These are phyloP conservation scores for Cercophora scortea DNA, from an alignment of 495 filamentous ascomycete species.

Conservation along the genomic window DNA sequence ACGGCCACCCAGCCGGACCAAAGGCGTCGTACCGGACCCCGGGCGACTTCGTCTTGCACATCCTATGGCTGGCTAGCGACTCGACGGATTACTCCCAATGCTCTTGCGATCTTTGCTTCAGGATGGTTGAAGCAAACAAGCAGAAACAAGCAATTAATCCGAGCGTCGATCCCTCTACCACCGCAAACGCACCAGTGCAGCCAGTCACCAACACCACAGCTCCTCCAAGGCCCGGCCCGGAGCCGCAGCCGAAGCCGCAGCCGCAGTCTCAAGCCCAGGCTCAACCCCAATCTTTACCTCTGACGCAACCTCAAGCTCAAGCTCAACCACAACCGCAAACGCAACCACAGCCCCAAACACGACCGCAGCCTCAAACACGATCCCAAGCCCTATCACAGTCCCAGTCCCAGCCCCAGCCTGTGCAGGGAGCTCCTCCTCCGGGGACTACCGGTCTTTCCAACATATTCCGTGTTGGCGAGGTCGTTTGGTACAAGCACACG, in stretches of 20 bases:
- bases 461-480: slow-evolving; percentile 33
- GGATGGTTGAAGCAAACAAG: slow-evolving; percentile 8
- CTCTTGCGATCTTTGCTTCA: slow-evolving; percentile 24
- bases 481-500: slow-evolving; percentile 33
- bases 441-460: slow-evolving; percentile 19
- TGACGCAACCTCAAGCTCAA: slow-evolving; percentile 1
- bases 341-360: slow-evolving; percentile 2
- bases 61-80: slow-evolving; percentile 29
- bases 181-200: too few relatives aligned
- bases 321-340: slow-evolving; percentile 1
- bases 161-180: too few relatives aligned
- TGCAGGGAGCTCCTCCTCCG: slow-evolving; percentile 1
- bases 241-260: slow-evolving; percentile 2
- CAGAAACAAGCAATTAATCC: background rate
- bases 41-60: slow-evolving; percentile 33
- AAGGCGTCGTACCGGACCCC: slow-evolving; percentile 30
- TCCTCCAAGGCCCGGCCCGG: slow-evolving; percentile 1
- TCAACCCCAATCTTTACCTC: too few relatives aligned
- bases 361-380: background rate
- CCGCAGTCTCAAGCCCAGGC: slow-evolving; percentile 1
- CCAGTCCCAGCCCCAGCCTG: background rate
- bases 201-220: too few relatives aligned
- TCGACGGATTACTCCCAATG: slow-evolving; percentile 26
- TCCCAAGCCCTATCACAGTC: background rate
- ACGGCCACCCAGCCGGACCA: slow-evolving; percentile 30